Evolutionary conservation across 495 filamentous ascomycete species (phyloP).

Genomic region (Baudoinia panamericana): DNA sequence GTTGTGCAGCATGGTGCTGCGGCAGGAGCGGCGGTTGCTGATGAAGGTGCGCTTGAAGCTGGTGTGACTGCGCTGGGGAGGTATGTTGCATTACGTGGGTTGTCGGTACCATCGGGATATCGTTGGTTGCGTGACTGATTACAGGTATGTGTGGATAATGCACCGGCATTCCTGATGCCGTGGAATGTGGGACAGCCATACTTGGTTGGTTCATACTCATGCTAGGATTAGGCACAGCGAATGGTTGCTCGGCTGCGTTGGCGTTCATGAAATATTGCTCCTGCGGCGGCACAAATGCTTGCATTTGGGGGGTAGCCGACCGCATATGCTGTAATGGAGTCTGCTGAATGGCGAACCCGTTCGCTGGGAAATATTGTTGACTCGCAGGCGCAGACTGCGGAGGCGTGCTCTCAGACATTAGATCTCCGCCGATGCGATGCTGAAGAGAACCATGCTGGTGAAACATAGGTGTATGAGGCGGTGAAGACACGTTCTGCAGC

Average conservation of each 20-base stretch:
- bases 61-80: conserved; percentile 1
- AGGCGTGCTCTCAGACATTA: conserved; percentile 27
- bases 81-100: too few relatives aligned
- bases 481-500: conserved; percentile 21
- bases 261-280: conserved; percentile 6
- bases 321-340: background rate
- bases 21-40: conserved; percentile 7
- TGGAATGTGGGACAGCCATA: background rate
- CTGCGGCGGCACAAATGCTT: background rate
- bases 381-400: conserved; percentile 31
- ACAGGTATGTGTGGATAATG: conserved; percentile 17
- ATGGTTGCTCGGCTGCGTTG: conserved; percentile 15
- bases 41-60: too few relatives aligned
- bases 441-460: conserved; percentile 17
- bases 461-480: conserved; percentile 30
- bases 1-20: conserved; percentile 9
- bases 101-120: conserved; percentile 18
- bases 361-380: conserved; percentile 27
- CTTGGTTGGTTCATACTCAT: background rate
- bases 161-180: background rate
- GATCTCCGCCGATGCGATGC: conserved; percentile 6
- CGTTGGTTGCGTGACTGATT: too few relatives aligned
- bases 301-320: background rate
- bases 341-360: background rate
- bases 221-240: conserved; percentile 2